Conservation (phyloP, 352 stramenopile genomes). For the Pythium plurisporium region DNA sequence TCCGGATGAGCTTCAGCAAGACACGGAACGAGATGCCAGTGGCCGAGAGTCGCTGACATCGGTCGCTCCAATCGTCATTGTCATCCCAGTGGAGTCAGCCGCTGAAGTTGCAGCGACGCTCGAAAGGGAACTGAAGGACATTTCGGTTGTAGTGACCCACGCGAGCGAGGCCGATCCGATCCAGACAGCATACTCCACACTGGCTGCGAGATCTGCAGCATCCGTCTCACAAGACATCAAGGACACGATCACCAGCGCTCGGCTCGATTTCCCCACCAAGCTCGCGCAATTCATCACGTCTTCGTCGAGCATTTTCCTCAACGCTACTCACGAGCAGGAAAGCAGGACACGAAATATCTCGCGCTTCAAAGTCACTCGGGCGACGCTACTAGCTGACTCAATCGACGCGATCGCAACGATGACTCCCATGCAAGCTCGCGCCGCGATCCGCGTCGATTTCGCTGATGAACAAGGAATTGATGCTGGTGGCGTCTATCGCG, state of each 20-base stretch:
- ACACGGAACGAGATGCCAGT: background rate
- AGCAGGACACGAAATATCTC: constrained; percentile 10
- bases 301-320: constrained; percentile 9
- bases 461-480: constrained; percentile 76
- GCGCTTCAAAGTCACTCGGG: constrained; percentile 19
- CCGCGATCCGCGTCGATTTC: constrained; percentile 76
- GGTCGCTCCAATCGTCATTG: constrained; percentile 10
- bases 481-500: constrained; percentile 78
- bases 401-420: constrained; percentile 58
- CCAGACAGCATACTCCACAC: background rate
- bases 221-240: constrained; percentile 6
- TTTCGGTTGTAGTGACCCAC: background rate
- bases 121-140: constrained; percentile 7
- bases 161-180: background rate
- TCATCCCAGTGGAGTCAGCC: constrained; percentile 13
- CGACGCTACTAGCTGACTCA: constrained; percentile 56
- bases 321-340: constrained; percentile 3
- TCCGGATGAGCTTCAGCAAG: background rate
- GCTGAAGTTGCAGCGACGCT: constrained; percentile 4
- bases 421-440: constrained; percentile 47
- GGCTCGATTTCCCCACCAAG: constrained; percentile 24
- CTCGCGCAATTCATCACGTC: constrained; percentile 24
- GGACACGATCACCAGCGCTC: constrained; percentile 14
- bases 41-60: background rate
- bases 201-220: background rate